Evolutionary conservation across 1,284 basidiomycete genomes (phyloP), one percentile per base, ranked within the genome.

Genomic region (Schizophyllum amplum): DNA sequence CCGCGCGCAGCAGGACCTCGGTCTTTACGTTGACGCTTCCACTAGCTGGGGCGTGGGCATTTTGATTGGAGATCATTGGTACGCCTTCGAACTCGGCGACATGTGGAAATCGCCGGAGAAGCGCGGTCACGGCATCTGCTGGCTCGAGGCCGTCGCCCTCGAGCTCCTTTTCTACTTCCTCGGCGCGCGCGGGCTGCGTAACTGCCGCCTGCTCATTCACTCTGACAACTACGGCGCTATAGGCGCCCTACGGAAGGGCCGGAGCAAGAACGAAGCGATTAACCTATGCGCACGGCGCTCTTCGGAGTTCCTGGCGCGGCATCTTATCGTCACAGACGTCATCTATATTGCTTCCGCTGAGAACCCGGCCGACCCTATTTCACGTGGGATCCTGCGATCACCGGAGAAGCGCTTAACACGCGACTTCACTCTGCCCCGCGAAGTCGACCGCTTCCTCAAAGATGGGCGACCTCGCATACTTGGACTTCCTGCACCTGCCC

Each of bases 161-260:
- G 66, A 68, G 54, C 27, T 68, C 0, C 56, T 61, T 0, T 23
- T 65, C 1, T 33, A 33, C 13, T 57, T 52, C 5, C 11, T 63
- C 6, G 57, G 56, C 0, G 55, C 48, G n/a, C 0, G 4, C 1
- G 59, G 60, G 1, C 7, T 59, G 11, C 7, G 1, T 0, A 17
- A 60, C 21, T 6, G 22, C 1, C 47, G 48, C 4, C 11, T 68
- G 4, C 48, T 65, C 0, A 58, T 71, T 1, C 52, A 60, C 5
- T 63, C 66, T 4, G 69, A 72, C 61, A 71, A 72, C 55, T 51
- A 59, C 4, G 69, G 70, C 1, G 68, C 70, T 1, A 62, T 69
- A 22, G 64, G 62, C 1, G 71, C 67, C 0, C 62, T 65, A 50
- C 6, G 51, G 1, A 59, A 64, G 6, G 65, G 66, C 0, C 51